A percentile compares a stretch with the other conserved stretches of the same genome.
Conservation (phyloP, 805 yeast species). For the Ogataea nonfermentans region DNA sequence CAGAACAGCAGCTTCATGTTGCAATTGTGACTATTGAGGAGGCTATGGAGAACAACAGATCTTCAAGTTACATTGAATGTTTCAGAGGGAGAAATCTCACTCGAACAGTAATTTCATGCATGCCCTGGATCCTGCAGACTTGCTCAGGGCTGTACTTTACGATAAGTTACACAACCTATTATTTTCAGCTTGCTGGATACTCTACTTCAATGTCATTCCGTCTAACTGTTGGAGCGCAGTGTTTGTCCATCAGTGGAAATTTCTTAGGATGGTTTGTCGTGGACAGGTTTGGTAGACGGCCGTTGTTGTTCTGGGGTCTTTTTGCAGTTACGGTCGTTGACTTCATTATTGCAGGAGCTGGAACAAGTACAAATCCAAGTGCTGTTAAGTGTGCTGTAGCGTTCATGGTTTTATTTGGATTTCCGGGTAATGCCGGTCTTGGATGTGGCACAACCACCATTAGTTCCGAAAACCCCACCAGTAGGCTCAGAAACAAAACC, state of each 20-base stretch:
- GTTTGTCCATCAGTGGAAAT: slow-evolving; percentile 33
- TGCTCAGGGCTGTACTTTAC: slow-evolving; percentile 46
- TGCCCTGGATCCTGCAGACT: slow-evolving; percentile 43
- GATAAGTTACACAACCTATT: slow-evolving; percentile 49
- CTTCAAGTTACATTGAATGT: slow-evolving; percentile 38
- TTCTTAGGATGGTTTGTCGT: slow-evolving; percentile 43
- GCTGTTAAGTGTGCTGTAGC: slow-evolving; percentile 33
- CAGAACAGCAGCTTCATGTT: slow-evolving; percentile 35
- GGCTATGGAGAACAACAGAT: neutral
- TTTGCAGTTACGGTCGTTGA: slow-evolving; percentile 25
- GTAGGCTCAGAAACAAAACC: slow-evolving; percentile 40
- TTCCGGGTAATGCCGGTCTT: slow-evolving; percentile 30
- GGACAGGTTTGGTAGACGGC: slow-evolving; percentile 38
- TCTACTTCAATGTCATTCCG: slow-evolving; percentile 38
- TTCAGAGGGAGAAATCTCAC: slow-evolving; percentile 43
- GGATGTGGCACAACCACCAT: slow-evolving; percentile 32
- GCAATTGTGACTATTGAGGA: slow-evolving; percentile 32
- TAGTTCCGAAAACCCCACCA: slow-evolving; percentile 40
- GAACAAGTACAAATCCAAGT: slow-evolving; percentile 20
- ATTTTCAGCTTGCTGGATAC: slow-evolving; percentile 49
- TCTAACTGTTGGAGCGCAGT: slow-evolving; percentile 33
- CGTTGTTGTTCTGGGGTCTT: slow-evolving; percentile 33
- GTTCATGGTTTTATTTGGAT: slow-evolving; percentile 26
- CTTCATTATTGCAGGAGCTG: slow-evolving; percentile 30
- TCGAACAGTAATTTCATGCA: slow-evolving; percentile 42